Evolutionary conservation across 768 basidiomycete genomes (phyloP), one percentile per base, ranked within the genome.

Genomic region (Tylopilus felleus): DNA sequence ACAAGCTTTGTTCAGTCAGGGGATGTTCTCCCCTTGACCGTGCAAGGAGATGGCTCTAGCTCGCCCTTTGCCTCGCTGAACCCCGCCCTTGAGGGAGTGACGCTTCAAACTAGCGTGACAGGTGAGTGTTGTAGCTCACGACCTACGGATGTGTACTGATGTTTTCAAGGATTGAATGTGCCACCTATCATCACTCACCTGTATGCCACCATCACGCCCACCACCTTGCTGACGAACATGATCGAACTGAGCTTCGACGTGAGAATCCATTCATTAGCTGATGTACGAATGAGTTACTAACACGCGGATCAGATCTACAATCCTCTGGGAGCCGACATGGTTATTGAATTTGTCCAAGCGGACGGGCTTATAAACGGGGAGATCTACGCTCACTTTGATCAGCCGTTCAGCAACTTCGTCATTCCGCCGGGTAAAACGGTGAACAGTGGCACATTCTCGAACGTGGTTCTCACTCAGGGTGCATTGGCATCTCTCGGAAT

Each of bases 11-110:
- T 89, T 40, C 81, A 83, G 65, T 78, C 76, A 0, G 74, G 71
- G 23, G 64, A 77, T 40, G 50, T 60, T 8, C 64, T 89, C 31
- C 71, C 78, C 7, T 64, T 86, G 53, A 75, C 73, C 0, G 83
- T 88, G 61, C 69, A 80, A 57, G 88, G 88, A 22, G 86, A 88
- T 62, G 52, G 67, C 2, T 61, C 68, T 17, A 82, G 85, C 61
- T 80, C 84, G 3, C 86, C 87, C 2, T 87, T 85, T 64, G 74
- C 64, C 7, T 85, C 86, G 1, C 65, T 90, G 47, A 69, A 74
- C 48, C 75, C 75, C 1, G 86, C 80, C 0, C 71, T 89, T 7
- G 72, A 80, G 13, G 78, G 80, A 28, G 69, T 88, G 21, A 72
- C 73, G 13, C 68, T 88, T 29, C 62, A 70, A 10, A 78, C 82